A percentile compares a stretch with the other conserved stretches of the same genome.
Evolutionary conservation across 768 basidiomycete genomes (phyloP).

Genomic region (Phylloporus arenicola): DNA sequence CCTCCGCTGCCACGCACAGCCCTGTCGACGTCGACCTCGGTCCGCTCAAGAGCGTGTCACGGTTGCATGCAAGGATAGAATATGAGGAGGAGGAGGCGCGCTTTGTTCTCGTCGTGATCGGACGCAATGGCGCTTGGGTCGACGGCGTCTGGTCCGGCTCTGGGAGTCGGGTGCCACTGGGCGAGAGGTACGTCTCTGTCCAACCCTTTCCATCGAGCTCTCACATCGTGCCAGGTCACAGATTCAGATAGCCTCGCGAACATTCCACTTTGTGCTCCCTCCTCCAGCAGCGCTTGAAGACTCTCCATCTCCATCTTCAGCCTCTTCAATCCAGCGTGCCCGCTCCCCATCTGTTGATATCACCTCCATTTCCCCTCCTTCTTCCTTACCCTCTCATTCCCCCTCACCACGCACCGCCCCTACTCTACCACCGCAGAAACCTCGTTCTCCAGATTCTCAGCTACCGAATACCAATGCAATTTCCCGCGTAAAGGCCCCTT

Average conservation of each 20-base stretch:
- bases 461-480: constrained; percentile 63
- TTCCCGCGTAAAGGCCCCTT: constrained; percentile 36
- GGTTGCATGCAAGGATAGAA: constrained; percentile 92
- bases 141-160: constrained; percentile 94
- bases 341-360: constrained; percentile 82
- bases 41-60: constrained; percentile 94
- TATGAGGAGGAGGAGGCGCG: constrained; percentile 87
- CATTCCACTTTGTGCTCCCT: constrained; percentile 94
- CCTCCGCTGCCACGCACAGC: constrained; percentile 18
- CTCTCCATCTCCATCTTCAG: constrained; percentile 74
- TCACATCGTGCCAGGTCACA: constrained; percentile 58
- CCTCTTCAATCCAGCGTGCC: constrained; percentile 58
- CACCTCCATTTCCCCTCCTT: constrained; percentile 76
- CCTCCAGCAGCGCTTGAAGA: constrained; percentile 78
- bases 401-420: constrained; percentile 53
- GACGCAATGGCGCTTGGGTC: constrained; percentile 98
- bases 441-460: constrained; percentile 43
- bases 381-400: constrained; percentile 72
- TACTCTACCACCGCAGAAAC: constrained; percentile 41
- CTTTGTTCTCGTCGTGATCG: constrained; percentile 85
- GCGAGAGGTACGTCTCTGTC: constrained; percentile 59
- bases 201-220: neutral
- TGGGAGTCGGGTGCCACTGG: constrained; percentile 78
- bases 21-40: constrained; percentile 90
- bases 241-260: constrained; percentile 95